A percentile compares a stretch with the other conserved stretches of the same genome.
Evolutionary conservation across 352 stramenopile species (phyloP).

Genomic region (Globisporangium radiosum): DNA sequence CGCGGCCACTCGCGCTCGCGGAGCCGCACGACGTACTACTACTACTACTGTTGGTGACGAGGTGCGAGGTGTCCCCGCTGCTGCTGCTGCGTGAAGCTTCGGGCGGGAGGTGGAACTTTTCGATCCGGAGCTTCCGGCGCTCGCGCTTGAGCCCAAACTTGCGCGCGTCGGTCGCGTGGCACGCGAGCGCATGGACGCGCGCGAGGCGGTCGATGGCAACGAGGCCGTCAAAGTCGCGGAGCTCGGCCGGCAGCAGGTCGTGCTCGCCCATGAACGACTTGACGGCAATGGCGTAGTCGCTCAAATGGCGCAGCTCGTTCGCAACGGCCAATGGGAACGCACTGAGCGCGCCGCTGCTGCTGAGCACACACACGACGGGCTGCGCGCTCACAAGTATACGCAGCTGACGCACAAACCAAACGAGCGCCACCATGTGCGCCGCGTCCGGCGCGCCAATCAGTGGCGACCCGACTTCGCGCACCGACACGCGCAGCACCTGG

Average conservation of each 20-base stretch:
- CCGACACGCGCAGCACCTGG: constrained; percentile 36
- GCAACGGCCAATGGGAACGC: constrained; percentile 22
- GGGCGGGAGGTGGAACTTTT: constrained; percentile 69
- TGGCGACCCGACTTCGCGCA: constrained; percentile 39
- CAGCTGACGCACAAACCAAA: constrained; percentile 29
- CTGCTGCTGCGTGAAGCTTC: constrained; percentile 45
- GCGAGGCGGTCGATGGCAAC: constrained; percentile 53
- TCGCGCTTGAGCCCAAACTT: constrained; percentile 64
- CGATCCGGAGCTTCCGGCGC: constrained; percentile 64
- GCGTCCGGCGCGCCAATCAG: constrained; percentile 23
- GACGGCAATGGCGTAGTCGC: constrained; percentile 56
- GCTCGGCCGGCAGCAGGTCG: constrained; percentile 47
- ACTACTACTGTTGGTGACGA: constrained; percentile 1
- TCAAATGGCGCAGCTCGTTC: constrained; percentile 41
- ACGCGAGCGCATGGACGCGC: constrained; percentile 46
- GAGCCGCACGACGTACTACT: background rate
- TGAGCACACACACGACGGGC: constrained; percentile 23
- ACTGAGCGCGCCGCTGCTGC: constrained; percentile 14
- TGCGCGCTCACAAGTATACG: constrained; percentile 17
- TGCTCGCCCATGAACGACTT: constrained; percentile 50
- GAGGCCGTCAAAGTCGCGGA: constrained; percentile 56
- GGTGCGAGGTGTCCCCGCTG: constrained; percentile 7
- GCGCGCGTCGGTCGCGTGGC: constrained; percentile 41
- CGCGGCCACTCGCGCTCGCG: background rate
- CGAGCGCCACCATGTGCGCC: constrained; percentile 36